phyloP scores from a whole-genome alignment of 345 rosid species.

The Anastatica hierochuntica region DNA sequence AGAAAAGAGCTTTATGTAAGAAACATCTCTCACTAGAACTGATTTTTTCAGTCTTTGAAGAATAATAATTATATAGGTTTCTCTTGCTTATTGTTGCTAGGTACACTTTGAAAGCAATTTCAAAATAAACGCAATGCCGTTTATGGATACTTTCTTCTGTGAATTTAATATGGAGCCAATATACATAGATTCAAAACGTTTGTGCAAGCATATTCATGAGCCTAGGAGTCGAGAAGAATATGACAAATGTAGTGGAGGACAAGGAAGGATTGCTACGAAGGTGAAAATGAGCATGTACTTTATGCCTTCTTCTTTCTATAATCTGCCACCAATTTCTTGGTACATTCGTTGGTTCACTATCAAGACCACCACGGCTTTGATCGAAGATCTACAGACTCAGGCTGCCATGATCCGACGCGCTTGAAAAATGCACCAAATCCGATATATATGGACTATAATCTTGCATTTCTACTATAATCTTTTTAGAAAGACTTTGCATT shows the following conservation, averaged over 20 bases:
- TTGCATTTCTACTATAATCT: too few species aligned
- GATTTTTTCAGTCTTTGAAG: too few species aligned
- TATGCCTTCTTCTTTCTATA: slow-evolving; percentile 50
- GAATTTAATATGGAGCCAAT: slow-evolving; percentile 57
- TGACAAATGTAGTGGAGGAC: slow-evolving; percentile 46
- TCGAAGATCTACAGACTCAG: slow-evolving; percentile 32
- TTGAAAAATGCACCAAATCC: too few species aligned
- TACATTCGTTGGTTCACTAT: slow-evolving; percentile 54
- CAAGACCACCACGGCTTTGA: slow-evolving; percentile 50
- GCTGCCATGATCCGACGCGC: neutral
- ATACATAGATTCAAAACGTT: slow-evolving; percentile 44
- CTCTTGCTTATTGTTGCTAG: slow-evolving; percentile 31
- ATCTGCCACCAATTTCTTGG: slow-evolving; percentile 83
- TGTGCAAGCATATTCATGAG: slow-evolving; percentile 45
- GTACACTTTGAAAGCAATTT: slow-evolving; percentile 49
- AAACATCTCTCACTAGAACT: neutral
- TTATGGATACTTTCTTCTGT: slow-evolving; percentile 71
- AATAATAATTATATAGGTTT: neutral
- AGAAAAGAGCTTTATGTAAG: slow-evolving; percentile 45
- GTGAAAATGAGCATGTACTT: slow-evolving; percentile 56
- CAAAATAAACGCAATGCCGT: slow-evolving; percentile 39
- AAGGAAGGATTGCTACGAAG: slow-evolving; percentile 60
- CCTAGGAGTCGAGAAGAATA: slow-evolving; percentile 63
- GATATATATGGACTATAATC: too few species aligned
- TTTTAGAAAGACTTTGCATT: too few species aligned